Percentiles rank a stretch among this genome's conserved stretches.
Conservation (phyloP, 257 asterid genomes). For the Lithospermum erythrorhizon region DNA sequence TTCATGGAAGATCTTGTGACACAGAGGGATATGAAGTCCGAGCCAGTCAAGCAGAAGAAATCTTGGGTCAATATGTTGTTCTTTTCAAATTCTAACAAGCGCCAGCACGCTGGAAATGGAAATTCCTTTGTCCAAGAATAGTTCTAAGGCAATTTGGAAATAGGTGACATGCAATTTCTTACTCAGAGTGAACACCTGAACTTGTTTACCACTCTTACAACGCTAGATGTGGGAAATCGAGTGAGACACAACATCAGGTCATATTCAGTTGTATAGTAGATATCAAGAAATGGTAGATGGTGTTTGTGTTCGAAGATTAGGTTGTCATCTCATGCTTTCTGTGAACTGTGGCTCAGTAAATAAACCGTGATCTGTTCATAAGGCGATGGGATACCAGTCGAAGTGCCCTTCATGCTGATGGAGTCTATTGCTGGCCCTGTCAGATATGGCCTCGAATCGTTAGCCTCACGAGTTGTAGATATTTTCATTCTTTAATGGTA, state of each 20-base stretch:
- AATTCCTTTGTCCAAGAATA: conserved; percentile 18
- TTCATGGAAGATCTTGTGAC: conserved; percentile 63
- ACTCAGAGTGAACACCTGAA: not conserved
- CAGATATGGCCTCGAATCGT: not conserved
- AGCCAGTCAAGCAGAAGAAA: conserved; percentile 58
- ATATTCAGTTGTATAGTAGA: no score
- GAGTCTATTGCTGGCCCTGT: not conserved
- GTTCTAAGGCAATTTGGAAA: not conserved
- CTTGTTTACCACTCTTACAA: not conserved
- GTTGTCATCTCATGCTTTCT: no score
- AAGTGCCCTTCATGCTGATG: not conserved
- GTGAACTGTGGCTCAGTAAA: no score
- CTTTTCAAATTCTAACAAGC: conserved; percentile 69
- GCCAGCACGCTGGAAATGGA: conserved; percentile 53
- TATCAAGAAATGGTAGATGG: no score
- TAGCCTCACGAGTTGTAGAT: not conserved
- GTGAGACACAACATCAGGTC: no score
- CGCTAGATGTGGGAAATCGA: no score
- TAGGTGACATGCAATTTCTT: not conserved
- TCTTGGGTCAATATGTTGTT: conserved; percentile 69
- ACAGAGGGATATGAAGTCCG: conserved; percentile 52
- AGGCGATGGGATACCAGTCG: not conserved
- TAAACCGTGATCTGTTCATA: no score
- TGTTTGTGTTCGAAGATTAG: no score
- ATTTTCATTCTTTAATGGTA: not conserved